These are phyloP conservation scores for Neurospora sp. DNA, from an alignment of 2,329 filamentous ascomycete genomes.

Conservation along the genomic window DNA sequence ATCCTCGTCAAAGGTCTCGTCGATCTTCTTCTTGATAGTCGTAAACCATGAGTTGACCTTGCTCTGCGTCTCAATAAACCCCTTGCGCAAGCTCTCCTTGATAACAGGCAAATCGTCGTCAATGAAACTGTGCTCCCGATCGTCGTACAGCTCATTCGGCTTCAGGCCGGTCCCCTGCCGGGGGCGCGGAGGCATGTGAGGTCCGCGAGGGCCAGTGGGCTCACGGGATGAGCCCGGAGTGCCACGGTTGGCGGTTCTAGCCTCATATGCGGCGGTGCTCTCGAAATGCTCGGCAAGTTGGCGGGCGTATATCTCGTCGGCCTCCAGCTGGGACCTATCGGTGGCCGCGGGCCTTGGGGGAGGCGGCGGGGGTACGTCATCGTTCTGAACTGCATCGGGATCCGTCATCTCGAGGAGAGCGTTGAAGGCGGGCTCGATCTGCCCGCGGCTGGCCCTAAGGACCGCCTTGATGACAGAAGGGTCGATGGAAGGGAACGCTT, in stretches of 20 bases:
- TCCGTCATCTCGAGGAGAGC: slow-evolving; percentile 81
- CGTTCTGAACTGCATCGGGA: slow-evolving; percentile 52
- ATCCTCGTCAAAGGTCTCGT: slow-evolving; percentile 74
- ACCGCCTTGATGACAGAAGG: slow-evolving; percentile 75
- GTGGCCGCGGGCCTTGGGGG: slow-evolving; percentile 66
- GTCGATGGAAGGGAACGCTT: slow-evolving; percentile 87
- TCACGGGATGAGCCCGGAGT: slow-evolving; percentile 4
- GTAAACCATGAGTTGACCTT: slow-evolving; percentile 91
- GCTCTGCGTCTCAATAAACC: slow-evolving; percentile 86
- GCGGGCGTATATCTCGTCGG: slow-evolving; percentile 29
- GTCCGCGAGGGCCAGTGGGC: slow-evolving; percentile 11
- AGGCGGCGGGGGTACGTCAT: slow-evolving; percentile 58
- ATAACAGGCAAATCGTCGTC: slow-evolving; percentile 95
- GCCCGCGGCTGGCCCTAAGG: slow-evolving; percentile 72
- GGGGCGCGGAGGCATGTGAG: slow-evolving; percentile 24
- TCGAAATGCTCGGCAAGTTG: slow-evolving; percentile 89
- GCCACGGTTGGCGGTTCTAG: slow-evolving; percentile 38
- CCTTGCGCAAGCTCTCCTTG: slow-evolving; percentile 84
- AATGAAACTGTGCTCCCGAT: slow-evolving; percentile 80
- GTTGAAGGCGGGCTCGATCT: slow-evolving; percentile 90
- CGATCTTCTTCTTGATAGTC: slow-evolving; percentile 83
- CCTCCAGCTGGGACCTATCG: slow-evolving; percentile 63
- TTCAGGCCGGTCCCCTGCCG: slow-evolving; percentile 40
- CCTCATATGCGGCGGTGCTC: slow-evolving; percentile 47
- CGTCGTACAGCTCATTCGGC: slow-evolving; percentile 49